Base-by-base conservation (phyloP, 495 filamentous ascomycete genomes). In the Copromyces sp. region DNA sequence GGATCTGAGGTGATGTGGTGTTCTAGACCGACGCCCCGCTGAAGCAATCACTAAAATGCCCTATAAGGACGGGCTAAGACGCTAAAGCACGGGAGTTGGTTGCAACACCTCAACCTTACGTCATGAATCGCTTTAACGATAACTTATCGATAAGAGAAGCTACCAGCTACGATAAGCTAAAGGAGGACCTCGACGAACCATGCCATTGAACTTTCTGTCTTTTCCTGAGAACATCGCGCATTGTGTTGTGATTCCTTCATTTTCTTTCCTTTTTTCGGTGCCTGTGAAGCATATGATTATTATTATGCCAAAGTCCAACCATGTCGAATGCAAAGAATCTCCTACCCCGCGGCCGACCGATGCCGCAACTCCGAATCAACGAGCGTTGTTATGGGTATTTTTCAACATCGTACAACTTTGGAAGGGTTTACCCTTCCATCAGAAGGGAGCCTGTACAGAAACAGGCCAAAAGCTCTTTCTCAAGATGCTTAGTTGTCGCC, bases 401-500 rank as follows among this genome's bases (percentile, higher is more conserved):
- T 61, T 65, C 53, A 65, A 35, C 53, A 65, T 65, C 6, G 53
- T 35, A 65, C 24, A 65, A 37, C 53, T 35, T 7, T 9, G 5
- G 6, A 29, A 17, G 29, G 53, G 3, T 65, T 65, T 65, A 35
- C 29, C 53, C 69, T 73, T 59, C 16, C n/a, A 14, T 17, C 8
- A 68, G n/a, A 69, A 69, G 11, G 44, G 17, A 71, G 44, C 14
- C 38, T 32, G 37, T 44, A 20, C 11, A 69, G 5, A 12, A 35
- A 53, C 24, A 9, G 16, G 29, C 4, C n/a, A 61, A n/a, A 9
- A 17, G 39, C 44, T 29, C 11, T 40, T n/a, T 24, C 39, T 75
- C 38, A 42, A 41, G 39, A 47, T 72, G 11, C 61, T 73, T 74
- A 77, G 59, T 75, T 75, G 70, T 85, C 83, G 20, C 74, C 77